phyloP scores from a whole-genome alignment of 306 rosid species.

The Casuarina cunninghamiana region DNA sequence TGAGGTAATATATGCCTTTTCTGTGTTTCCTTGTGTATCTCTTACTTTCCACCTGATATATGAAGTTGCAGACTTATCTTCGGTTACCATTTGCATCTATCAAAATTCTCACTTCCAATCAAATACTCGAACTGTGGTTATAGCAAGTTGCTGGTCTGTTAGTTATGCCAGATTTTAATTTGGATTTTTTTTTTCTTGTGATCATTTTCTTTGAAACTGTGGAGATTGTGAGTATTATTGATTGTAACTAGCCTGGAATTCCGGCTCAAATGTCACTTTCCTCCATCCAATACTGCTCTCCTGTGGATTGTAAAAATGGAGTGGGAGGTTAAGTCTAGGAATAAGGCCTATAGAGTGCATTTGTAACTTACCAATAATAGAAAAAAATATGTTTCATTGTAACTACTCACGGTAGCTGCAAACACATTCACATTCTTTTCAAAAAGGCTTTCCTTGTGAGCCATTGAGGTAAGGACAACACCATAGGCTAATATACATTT shows the following conservation, averaged over 20 bases:
- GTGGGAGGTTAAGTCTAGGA: background rate
- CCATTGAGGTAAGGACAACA: background rate
- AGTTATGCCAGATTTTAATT: constrained; percentile 1
- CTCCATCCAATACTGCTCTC: background rate
- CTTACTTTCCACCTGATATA: background rate
- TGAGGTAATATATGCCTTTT: constrained; percentile 52
- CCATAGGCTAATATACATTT: background rate
- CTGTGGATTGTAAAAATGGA: background rate
- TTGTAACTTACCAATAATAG: background rate
- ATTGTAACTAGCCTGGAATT: background rate
- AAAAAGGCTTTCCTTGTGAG: background rate
- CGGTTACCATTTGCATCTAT: background rate
- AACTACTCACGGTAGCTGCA: background rate
- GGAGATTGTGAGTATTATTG: background rate
- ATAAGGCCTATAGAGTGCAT: background rate
- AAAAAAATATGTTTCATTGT: no score
- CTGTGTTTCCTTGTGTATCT: background rate
- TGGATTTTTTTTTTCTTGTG: background rate
- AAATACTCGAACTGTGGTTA: background rate
- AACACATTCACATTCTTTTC: background rate
- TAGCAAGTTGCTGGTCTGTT: background rate
- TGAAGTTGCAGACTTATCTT: background rate
- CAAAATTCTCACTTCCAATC: background rate
- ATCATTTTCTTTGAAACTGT: background rate
- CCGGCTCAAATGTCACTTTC: background rate